phyloP scores from a whole-genome alignment of 129 eudicot genomes.

The Deinandra increscens region DNA sequence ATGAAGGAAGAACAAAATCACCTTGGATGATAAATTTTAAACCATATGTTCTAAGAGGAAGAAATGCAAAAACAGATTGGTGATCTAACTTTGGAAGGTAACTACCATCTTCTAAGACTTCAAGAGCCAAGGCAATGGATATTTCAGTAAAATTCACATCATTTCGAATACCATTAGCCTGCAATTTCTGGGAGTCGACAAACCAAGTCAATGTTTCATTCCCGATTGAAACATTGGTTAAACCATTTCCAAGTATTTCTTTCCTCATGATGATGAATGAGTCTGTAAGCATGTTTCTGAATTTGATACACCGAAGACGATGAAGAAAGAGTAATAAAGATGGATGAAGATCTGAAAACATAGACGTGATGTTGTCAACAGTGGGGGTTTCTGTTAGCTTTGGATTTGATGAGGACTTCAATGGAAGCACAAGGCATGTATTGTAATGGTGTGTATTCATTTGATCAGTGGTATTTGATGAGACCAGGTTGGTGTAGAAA shows the following conservation, averaged over 20 bases:
- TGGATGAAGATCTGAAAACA: constrained; percentile 95
- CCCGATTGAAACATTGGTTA: constrained; percentile 62
- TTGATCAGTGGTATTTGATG: constrained; percentile 34
- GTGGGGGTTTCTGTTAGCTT: constrained; percentile 39
- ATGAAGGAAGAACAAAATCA: constrained; percentile 94
- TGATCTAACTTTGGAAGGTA: constrained; percentile 58
- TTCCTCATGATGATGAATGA: constrained; percentile 67
- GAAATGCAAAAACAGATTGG: constrained; percentile 91
- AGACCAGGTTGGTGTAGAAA: constrained; percentile 40
- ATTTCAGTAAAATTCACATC: constrained; percentile 73
- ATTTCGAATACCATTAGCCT: constrained; percentile 50
- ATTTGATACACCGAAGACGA: constrained; percentile 76
- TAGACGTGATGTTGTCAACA: constrained; percentile 53
- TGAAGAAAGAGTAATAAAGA: constrained; percentile 87
- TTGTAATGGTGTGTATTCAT: constrained; percentile 48
- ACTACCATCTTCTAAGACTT: constrained; percentile 43
- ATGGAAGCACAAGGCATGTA: constrained; percentile 90
- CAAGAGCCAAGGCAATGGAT: constrained; percentile 75
- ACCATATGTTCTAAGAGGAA: constrained; percentile 87
- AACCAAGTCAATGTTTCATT: constrained; percentile 70
- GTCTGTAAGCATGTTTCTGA: constrained; percentile 54
- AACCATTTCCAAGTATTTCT: constrained; percentile 61
- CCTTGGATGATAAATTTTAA: constrained; percentile 87
- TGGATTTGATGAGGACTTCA: constrained; percentile 65
- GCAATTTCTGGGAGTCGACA: constrained; percentile 52